Conservation (phyloP, 2,329 filamentous ascomycete species). For the Pseudogymnoascus sp. region DNA sequence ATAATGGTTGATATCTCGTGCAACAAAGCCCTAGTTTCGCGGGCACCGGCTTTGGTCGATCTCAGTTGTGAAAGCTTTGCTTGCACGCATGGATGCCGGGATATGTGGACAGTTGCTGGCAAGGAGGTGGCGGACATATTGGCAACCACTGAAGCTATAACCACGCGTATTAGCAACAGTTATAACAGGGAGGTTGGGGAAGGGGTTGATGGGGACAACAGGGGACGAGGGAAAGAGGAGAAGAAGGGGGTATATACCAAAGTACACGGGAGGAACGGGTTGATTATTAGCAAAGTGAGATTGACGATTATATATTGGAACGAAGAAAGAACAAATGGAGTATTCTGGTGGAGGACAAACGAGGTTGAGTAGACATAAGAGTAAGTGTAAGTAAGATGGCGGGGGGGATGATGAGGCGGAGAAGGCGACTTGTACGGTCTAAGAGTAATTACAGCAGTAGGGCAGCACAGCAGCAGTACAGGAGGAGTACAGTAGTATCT, state of each 20-base stretch:
- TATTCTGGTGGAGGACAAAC: background rate
- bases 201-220: background rate
- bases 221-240: background rate
- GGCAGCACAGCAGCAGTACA: too few relatives aligned
- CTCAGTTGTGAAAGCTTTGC: slow-evolving; percentile 89
- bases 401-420: background rate
- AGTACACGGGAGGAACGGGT: background rate
- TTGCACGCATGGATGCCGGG: slow-evolving; percentile 74
- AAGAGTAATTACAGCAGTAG: background rate
- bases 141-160: background rate
- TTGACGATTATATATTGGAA: background rate
- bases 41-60: slow-evolving; percentile 60
- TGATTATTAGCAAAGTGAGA: background rate
- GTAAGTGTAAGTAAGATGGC: background rate
- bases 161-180: background rate
- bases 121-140: slow-evolving; percentile 30
- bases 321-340: background rate
- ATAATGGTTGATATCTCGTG: slow-evolving; percentile 83
- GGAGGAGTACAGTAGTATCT: background rate
- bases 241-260: background rate
- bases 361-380: background rate
- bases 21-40: slow-evolving; percentile 74
- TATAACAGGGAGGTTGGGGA: slow-evolving; percentile 9
- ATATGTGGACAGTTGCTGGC: slow-evolving; percentile 66
- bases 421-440: background rate